These are phyloP conservation scores for Colletotrichum graminicola DNA, from an alignment of 2,329 filamentous ascomycete species.

Conservation along the genomic window DNA sequence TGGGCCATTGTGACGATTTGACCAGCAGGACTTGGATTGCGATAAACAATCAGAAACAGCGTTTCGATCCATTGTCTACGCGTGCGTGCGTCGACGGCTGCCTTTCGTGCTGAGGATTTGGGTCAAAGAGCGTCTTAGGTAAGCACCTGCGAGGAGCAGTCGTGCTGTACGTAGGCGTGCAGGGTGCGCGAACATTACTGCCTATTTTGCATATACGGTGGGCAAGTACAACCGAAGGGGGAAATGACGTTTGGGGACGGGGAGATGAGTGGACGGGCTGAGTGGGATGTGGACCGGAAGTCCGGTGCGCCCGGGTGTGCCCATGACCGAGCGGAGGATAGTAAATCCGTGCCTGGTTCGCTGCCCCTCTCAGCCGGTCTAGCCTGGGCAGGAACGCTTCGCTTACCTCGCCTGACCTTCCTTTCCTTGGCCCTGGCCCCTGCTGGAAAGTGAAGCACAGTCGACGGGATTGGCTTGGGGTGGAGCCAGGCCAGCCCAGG, in stretches of 20 bases:
- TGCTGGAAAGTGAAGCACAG: background rate
- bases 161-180: no score
- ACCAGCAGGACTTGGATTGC: slow-evolving; percentile 6
- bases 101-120: slow-evolving; percentile 5
- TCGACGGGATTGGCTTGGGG: background rate
- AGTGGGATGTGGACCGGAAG: background rate
- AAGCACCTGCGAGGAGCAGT: background rate
- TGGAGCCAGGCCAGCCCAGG: slow-evolving; percentile 1
- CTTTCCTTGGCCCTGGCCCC: no score
- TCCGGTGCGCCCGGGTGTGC: slow-evolving; percentile 5
- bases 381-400: background rate
- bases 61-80: slow-evolving; percentile 19
- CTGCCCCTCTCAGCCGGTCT: slow-evolving; percentile 5
- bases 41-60: slow-evolving; percentile 28
- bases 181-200: no score
- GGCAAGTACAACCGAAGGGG: background rate
- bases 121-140: background rate
- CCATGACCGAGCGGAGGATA: background rate
- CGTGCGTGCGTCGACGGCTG: slow-evolving; percentile 10
- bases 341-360: slow-evolving; percentile 27
- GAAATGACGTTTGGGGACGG: slow-evolving; percentile 13
- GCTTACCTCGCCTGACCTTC: background rate
- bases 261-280: no score
- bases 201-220: no score
- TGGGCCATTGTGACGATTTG: background rate